Conservation (phyloP, 495 filamentous ascomycete genomes). For the Neurospora tetraspora region DNA sequence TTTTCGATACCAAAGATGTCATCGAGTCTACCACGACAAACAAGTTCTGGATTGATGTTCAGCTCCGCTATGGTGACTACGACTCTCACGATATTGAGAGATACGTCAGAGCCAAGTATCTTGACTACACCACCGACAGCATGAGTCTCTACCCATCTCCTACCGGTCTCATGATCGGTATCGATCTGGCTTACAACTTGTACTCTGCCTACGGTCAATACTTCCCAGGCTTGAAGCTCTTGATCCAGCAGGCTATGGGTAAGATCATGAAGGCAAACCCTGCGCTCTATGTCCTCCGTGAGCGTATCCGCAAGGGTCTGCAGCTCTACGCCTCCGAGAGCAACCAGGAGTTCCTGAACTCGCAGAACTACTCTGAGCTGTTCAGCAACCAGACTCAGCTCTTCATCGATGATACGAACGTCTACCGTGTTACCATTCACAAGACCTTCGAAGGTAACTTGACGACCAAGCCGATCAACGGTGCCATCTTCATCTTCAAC, state of each 20-base stretch:
- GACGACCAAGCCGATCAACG: conserved; percentile 99
- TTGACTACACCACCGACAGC: conserved; percentile 98
- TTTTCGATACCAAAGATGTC: conserved; percentile 94
- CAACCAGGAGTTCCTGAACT: conserved; percentile 99
- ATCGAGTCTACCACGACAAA: conserved; percentile 94
- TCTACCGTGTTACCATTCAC: conserved; percentile 98
- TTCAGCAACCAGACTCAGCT: conserved; percentile 99
- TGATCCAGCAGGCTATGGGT: conserved; percentile 96
- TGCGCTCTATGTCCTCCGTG: conserved; percentile 88
- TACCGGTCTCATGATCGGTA: conserved; percentile 95
- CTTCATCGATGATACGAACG: conserved; percentile 99
- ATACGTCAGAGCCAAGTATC: conserved; percentile 95
- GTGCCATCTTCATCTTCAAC: conserved; percentile 99
- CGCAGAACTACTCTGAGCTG: conserved; percentile 97
- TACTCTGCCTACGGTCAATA: conserved; percentile 98
- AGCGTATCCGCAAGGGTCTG: conserved; percentile 97
- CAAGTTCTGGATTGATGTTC: conserved; percentile 99
- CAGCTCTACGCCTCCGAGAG: conserved; percentile 98
- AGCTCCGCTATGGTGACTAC: conserved; percentile 96
- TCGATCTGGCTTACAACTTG: conserved; percentile 96
- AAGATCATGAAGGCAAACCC: conserved; percentile 99
- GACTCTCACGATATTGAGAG: conserved; percentile 98
- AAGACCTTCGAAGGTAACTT: conserved; percentile 99
- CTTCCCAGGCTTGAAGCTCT: conserved; percentile 95
- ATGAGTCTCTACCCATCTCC: conserved; percentile 99